Base-by-base conservation (phyloP, 176 grass and related monocot genomes). In the Zoysia japonica region DNA sequence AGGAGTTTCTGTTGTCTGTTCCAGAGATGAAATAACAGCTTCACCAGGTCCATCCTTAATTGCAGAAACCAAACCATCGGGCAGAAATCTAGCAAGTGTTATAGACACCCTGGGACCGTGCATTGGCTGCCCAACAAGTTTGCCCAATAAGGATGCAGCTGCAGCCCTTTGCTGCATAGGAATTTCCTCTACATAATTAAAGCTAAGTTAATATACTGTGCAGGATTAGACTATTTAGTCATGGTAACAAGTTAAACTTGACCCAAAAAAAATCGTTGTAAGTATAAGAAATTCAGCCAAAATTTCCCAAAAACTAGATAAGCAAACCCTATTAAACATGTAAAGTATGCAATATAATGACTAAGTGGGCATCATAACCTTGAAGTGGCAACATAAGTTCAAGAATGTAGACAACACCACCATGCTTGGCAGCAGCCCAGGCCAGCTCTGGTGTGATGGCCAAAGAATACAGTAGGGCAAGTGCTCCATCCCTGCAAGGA, bases 31-130 rank as follows among this genome's bases (percentile, higher is more conserved):
- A 82, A 95, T 84, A 15, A 99, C 90, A 68, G 92, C 90, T 90
- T 99, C 96, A 79, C 96, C 96, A 46, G 96, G 96, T 46, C 96
- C 96, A 83, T 99, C 96, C 85, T 85, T 95, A 83, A 99, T 90
- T 35, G 86, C 81, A 76, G 92, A 93, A 85, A 99, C 92, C 67
- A 99, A 91, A 47, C 96, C 96, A 74, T 99, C 96, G 35, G 96
- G 96, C 50, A 99, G 80, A 82, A 99, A 99, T 78, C 92, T 92
- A 78, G 88, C 90, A 78, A 99, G 86, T 39, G 96, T 93, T 69
- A 99, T 99, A 45, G 76, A 85, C 82, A 99, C 96, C 79, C 96
- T 92, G 60, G 96, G 96, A 59, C 96, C 96, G 92, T 99, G 96
- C 96, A 99, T 99, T 65, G 96, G 92, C 55, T 99, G 96, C 61